phyloP scores from a whole-genome alignment of 2,329 filamentous ascomycete genomes.

The Penicillium sp. region DNA sequence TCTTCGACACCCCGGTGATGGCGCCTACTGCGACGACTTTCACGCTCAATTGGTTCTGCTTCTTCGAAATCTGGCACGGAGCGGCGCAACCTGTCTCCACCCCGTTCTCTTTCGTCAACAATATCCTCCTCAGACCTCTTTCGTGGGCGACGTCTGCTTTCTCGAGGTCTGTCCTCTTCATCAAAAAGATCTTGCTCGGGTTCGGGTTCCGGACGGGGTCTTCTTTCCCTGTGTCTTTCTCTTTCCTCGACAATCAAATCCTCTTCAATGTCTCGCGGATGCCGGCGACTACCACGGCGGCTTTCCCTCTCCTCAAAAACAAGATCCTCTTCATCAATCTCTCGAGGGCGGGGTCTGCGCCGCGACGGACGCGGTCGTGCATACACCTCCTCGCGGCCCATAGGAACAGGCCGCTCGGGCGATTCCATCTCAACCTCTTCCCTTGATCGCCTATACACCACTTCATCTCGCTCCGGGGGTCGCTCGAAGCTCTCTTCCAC shows the following conservation, averaged over 20 bases:
- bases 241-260: slow-evolving; percentile 1
- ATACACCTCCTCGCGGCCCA: slow-evolving; percentile 18
- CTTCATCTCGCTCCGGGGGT: slow-evolving; percentile 30
- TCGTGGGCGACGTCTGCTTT: slow-evolving; percentile 11
- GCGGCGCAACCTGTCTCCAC: neutral
- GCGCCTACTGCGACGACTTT: slow-evolving; percentile 8
- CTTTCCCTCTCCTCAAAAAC: slow-evolving; percentile 13
- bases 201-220: neutral
- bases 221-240: neutral
- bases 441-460: slow-evolving; percentile 33
- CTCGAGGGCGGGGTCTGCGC: slow-evolving; percentile 14
- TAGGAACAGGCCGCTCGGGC: neutral
- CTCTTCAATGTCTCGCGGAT: slow-evolving; percentile 6
- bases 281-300: slow-evolving; percentile 1
- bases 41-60: neutral
- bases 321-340: slow-evolving; percentile 35
- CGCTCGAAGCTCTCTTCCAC: slow-evolving; percentile 36
- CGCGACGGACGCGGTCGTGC: slow-evolving; percentile 3
- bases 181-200: slow-evolving; percentile 4
- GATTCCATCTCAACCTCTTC: slow-evolving; percentile 21
- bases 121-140: slow-evolving; percentile 15
- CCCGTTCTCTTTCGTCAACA: slow-evolving; percentile 10
- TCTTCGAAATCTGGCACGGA: slow-evolving; percentile 10
- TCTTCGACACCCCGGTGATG: slow-evolving; percentile 6
- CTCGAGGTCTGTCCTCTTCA: slow-evolving; percentile 15